Base-by-base conservation (phyloP, 2,329 filamentous ascomycete species). In the Clonostachys rosea region DNA sequence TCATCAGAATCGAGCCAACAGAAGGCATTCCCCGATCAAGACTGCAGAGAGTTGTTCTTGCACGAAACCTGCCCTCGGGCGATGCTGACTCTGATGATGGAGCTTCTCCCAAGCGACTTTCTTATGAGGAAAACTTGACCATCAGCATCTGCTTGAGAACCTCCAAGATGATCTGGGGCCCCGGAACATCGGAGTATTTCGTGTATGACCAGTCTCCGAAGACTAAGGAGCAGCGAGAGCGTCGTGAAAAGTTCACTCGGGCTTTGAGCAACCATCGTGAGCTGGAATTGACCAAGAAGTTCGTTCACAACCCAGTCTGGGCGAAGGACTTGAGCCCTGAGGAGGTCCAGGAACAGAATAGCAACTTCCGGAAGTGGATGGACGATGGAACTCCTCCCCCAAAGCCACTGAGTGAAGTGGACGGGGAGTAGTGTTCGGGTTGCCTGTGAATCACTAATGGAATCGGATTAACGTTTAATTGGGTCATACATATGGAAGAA, bases 1-100 rank as follows among this genome's bases (percentile, higher is more conserved):
- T 88, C 66, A 88, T 90, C 55, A 89, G 90, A 52, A 80, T 91
- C 20, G 90, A 96, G 59, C 88, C 89, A 3, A 99, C 94, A 0
- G 89, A 94, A 66, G 88, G 88, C 13, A 78, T 94, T 4, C 71
- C 78, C 7, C 75, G 84, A 44, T 76, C 77, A 6, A 80, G 79
- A 43, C 75, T 90, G 58, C 81, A 79, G 51, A 86, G 83, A 67
- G 78, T 83, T 5, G 81, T 91, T 49, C 74, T 92, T 14, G 78
- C 81, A 44, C 84, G 87, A 49, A 91, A 88, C 63, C 70, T 90
- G 36, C 84, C 85, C 1, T 70, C 73, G 53, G 61, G 76, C 49
- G 79, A 87, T 49, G 74, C 77, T 36, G 79, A 84, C 46, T 78
- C 83, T 5, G 81, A 87, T 43, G 82, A 83, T 35, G 79, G 83